Evolutionary conservation across 2,329 filamentous ascomycete species (phyloP).

Genomic region (Zalaria sp.): DNA sequence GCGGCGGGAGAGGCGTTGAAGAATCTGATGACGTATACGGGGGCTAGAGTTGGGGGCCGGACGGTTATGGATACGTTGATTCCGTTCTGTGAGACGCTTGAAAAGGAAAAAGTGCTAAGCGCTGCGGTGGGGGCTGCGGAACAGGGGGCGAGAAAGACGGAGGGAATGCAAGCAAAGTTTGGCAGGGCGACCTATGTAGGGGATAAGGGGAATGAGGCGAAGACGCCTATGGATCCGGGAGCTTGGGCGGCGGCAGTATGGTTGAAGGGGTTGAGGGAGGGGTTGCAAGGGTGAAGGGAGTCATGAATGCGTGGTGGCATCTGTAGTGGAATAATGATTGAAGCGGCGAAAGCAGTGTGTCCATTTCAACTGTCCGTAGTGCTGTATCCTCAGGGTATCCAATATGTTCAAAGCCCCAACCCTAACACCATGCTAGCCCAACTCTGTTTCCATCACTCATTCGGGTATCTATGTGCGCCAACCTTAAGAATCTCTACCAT

Average conservation of each 20-base stretch:
- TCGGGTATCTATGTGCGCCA: no score
- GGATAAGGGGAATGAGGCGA: slow-evolving; percentile 12
- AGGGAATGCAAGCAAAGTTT: slow-evolving; percentile 21
- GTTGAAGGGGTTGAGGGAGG: slow-evolving; percentile 16
- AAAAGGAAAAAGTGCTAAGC: slow-evolving; percentile 10
- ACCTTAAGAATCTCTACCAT: no score
- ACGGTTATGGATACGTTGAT: slow-evolving; percentile 25
- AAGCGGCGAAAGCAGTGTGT: no score
- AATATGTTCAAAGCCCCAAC: no score
- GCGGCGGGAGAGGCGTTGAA: slow-evolving; percentile 24
- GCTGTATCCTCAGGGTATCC: no score
- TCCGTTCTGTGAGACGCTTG: slow-evolving; percentile 21
- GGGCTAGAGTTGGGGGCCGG: slow-evolving; percentile 18
- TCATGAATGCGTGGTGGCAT: no score
- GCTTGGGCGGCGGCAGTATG: slow-evolving; percentile 23
- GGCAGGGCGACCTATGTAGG: slow-evolving; percentile 23
- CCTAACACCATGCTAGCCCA: no score
- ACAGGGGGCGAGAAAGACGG: slow-evolving; percentile 18
- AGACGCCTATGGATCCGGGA: slow-evolving; percentile 21
- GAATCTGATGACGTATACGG: slow-evolving; percentile 26
- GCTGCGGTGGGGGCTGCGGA: slow-evolving; percentile 18
- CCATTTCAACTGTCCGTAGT: no score
- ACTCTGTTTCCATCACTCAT: no score
- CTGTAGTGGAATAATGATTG: no score
- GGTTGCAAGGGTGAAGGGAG: slow-evolving; percentile 3